Percentiles rank a stretch among this genome's conserved stretches.
Conservation (phyloP, 192 early-diverging fungal species). For the Umbelopsis isabellina region DNA sequence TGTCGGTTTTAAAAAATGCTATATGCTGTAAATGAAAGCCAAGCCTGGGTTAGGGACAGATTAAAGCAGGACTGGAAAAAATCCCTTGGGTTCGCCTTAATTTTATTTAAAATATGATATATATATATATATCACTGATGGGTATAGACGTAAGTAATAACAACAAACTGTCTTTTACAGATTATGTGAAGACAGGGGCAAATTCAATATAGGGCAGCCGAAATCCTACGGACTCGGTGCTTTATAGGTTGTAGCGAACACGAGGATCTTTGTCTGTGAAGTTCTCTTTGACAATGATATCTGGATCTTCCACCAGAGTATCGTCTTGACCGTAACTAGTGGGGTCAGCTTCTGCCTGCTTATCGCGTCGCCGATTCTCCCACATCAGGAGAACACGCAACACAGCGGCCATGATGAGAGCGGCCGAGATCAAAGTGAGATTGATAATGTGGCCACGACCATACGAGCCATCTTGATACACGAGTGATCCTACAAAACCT, state of each 20-base stretch:
- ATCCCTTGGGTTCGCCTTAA: too few relatives aligned
- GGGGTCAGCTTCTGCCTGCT: neutral
- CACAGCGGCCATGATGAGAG: neutral
- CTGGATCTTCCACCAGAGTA: neutral
- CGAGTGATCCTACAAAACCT: slow-evolving; percentile 23
- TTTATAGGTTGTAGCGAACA: slow-evolving; percentile 13
- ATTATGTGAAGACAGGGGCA: too few relatives aligned
- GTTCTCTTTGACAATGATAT: slow-evolving; percentile 12
- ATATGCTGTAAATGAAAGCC: too few relatives aligned
- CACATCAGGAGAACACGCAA: slow-evolving; percentile 12
- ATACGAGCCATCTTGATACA: slow-evolving; percentile 21
- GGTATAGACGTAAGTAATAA: too few relatives aligned
- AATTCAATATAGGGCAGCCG: neutral
- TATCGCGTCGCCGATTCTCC: slow-evolving; percentile 23
- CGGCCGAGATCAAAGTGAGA: slow-evolving; percentile 6
- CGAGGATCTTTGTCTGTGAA: slow-evolving; percentile 20
- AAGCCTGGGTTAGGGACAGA: too few relatives aligned
- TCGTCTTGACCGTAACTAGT: neutral
- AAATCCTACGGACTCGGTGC: too few relatives aligned
- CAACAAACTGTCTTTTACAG: too few relatives aligned
- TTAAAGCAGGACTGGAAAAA: too few relatives aligned
- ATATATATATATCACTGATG: too few relatives aligned
- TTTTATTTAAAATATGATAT: too few relatives aligned
- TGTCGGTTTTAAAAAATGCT: too few relatives aligned
- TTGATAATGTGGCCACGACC: slow-evolving; percentile 12